Evolutionary conservation across 1,139 yeast species (phyloP).

Genomic region (Torulaspora pretoriensis): DNA sequence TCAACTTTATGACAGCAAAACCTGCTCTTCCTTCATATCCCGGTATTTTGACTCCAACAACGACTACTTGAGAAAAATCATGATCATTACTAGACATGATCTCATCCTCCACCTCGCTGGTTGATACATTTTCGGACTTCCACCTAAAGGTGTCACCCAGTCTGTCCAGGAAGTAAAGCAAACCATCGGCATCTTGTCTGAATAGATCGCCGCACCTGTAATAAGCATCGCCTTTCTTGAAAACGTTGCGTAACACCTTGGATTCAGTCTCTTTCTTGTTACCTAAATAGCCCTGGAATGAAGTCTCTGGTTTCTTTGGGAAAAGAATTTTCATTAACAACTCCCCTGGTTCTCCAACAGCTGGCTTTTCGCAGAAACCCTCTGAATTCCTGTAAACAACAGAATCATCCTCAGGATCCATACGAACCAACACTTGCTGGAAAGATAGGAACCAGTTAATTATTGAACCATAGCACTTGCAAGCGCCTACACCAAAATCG

Average conservation of each 20-base stretch:
- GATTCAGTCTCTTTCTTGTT: constrained; percentile 74
- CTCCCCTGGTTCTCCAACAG: constrained; percentile 76
- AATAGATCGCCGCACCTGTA: constrained; percentile 85
- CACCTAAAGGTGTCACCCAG: constrained; percentile 95
- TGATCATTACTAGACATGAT: constrained; percentile 39
- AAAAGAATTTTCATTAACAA: constrained; percentile 69
- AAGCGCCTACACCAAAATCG: constrained; percentile 82
- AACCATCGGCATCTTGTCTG: constrained; percentile 61
- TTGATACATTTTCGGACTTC: constrained; percentile 94
- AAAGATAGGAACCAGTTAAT: constrained; percentile 51
- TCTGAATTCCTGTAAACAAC: constrained; percentile 64
- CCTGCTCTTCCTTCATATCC: constrained; percentile 96
- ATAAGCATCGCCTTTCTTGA: constrained; percentile 86
- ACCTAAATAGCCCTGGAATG: constrained; percentile 88
- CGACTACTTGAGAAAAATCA: constrained; percentile 62
- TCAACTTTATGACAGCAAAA: constrained; percentile 68
- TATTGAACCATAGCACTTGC: constrained; percentile 74
- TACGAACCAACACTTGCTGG: constrained; percentile 60
- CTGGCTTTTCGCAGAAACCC: constrained; percentile 56
- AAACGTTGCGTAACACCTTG: constrained; percentile 69
- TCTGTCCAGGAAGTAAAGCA: constrained; percentile 83
- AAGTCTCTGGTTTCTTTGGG: constrained; percentile 58
- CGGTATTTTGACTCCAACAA: constrained; percentile 85
- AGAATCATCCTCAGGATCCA: constrained; percentile 79
- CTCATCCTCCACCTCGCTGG: constrained; percentile 91